Conservation (phyloP, 371 early-diverging fungal species). For the Apophysomyces variabilis region DNA sequence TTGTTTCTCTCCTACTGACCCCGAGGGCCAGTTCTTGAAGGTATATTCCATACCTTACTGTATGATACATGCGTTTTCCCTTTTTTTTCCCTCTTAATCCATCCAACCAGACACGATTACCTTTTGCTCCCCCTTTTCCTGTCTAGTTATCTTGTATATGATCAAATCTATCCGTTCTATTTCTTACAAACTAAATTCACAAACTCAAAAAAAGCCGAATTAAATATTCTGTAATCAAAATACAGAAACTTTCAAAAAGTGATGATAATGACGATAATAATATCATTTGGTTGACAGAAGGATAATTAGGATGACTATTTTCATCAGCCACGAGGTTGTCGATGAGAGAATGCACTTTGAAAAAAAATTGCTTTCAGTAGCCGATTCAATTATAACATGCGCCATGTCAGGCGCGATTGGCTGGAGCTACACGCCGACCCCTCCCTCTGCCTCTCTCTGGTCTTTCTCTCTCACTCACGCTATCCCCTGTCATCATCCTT, state of each 20-base stretch:
- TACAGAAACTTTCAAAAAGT: background rate
- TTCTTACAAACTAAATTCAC: background rate
- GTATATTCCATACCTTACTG: background rate
- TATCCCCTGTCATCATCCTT: conserved; percentile 9
- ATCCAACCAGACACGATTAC: background rate
- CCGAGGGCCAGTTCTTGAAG: background rate
- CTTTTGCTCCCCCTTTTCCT: background rate
- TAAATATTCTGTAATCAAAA: conserved; percentile 6
- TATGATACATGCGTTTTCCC: conserved; percentile 4
- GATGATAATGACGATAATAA: background rate
- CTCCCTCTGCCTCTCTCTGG: too few species aligned
- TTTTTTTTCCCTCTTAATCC: background rate
- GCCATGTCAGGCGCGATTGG: conserved; percentile 11
- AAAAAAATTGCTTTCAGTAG: conserved; percentile 2
- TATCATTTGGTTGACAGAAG: background rate
- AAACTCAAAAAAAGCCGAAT: background rate
- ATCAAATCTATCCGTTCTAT: conserved; percentile 5
- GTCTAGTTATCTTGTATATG: background rate
- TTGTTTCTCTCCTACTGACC: background rate
- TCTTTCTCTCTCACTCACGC: too few species aligned
- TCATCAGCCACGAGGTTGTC: conserved; percentile 7
- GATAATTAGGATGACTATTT: background rate
- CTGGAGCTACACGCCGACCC: background rate
- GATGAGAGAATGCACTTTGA: background rate
- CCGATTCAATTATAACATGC: conserved; percentile 1